phyloP scores from a whole-genome alignment of 2,329 filamentous ascomycete species.

The Cercospora berteroae region DNA sequence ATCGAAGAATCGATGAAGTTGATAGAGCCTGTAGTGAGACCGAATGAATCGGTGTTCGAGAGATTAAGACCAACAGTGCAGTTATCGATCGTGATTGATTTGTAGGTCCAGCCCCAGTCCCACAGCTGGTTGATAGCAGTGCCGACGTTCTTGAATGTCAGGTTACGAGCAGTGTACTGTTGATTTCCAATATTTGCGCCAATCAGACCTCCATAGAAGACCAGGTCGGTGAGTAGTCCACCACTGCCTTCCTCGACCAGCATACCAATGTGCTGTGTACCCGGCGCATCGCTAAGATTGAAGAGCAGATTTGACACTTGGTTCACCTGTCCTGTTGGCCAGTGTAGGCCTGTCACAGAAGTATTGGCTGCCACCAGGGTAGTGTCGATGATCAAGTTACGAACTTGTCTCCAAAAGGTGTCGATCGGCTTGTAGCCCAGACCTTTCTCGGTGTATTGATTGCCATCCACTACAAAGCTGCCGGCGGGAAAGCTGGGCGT shows the following conservation, averaged over 20 bases:
- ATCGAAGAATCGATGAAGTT: constrained; percentile 57
- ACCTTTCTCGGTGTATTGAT: neutral
- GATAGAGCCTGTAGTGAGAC: constrained; percentile 54
- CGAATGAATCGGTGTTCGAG: constrained; percentile 41
- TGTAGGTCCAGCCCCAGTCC: neutral
- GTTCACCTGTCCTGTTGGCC: neutral
- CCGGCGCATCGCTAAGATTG: constrained; percentile 29
- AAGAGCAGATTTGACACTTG: neutral
- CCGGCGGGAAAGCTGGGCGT: neutral
- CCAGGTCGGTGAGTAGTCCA: constrained; percentile 47
- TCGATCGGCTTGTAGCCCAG: neutral
- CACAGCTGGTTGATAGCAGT: neutral
- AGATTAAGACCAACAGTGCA: constrained; percentile 29
- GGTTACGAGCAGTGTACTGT: neutral
- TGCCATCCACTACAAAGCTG: neutral
- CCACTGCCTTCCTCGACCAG: constrained; percentile 47
- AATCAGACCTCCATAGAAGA: constrained; percentile 42
- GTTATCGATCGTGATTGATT: neutral
- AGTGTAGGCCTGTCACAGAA: neutral
- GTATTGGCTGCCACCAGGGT: neutral
- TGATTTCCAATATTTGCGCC: neutral
- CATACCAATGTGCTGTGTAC: constrained; percentile 49
- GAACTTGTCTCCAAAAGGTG: neutral
- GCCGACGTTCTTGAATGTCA: neutral
- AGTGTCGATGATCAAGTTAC: neutral